Conservation (phyloP, 768 basidiomycete species). For the Suillus spraguei region DNA sequence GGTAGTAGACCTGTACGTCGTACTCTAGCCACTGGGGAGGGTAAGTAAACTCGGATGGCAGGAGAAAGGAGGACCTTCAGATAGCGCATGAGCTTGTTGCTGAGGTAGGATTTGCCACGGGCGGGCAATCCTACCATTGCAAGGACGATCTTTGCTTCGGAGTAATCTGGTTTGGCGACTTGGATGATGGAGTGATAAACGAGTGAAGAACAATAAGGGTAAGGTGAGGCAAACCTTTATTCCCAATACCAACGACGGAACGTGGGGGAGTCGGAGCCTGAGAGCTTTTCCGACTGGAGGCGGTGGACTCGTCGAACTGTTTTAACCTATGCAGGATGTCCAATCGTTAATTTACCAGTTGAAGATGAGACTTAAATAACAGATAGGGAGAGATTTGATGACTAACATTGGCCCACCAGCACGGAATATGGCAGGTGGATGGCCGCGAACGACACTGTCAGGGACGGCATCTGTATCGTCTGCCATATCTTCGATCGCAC, state of each 20-base stretch:
- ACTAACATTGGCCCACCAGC: conserved; percentile 78
- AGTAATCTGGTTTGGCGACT: conserved; percentile 98
- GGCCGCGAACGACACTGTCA: conserved; percentile 19
- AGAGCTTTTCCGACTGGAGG: conserved; percentile 69
- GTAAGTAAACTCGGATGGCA: conserved; percentile 9
- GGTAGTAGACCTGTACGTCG: conserved; percentile 75
- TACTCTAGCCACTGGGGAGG: conserved; percentile 93
- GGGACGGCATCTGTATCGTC: conserved; percentile 13
- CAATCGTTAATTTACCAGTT: not conserved
- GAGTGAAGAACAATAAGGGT: conserved; percentile 8
- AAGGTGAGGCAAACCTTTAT: conserved; percentile 61
- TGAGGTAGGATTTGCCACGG: conserved; percentile 96
- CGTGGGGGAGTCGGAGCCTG: conserved; percentile 77
- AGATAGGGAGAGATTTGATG: not conserved
- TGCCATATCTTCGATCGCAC: conserved; percentile 32
- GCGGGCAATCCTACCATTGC: conserved; percentile 99
- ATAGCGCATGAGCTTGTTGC: conserved; percentile 97
- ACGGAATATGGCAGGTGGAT: conserved; percentile 63
- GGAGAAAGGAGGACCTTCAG: conserved; percentile 63
- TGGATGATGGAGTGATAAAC: conserved; percentile 8
- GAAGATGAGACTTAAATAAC: conserved; percentile 11
- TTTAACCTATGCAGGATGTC: conserved; percentile 55
- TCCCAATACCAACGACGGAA: conserved; percentile 87
- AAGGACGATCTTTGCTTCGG: conserved; percentile 96
- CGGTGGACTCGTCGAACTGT: conserved; percentile 75